Conservation (phyloP, 768 basidiomycete species). For the Mycena belliarum region DNA sequence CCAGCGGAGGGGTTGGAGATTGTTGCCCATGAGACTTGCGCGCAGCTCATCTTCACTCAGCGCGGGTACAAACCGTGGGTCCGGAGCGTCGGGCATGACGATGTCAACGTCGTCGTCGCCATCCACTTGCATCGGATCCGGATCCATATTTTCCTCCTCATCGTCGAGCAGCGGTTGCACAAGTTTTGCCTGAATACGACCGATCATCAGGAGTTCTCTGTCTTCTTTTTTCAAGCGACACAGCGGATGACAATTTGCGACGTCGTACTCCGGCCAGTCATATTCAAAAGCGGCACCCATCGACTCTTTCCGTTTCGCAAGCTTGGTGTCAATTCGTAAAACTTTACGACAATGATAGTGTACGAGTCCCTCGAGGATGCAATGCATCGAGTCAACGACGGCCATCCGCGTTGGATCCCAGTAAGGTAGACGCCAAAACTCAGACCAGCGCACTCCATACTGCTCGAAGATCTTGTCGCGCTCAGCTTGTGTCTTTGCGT, state of each 20-base stretch:
- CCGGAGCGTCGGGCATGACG: background rate
- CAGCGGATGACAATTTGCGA: background rate
- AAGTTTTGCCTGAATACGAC: background rate
- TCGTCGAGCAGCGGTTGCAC: background rate
- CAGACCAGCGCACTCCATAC: slow-evolving; percentile 29
- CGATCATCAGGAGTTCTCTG: background rate
- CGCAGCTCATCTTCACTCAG: too few relatives aligned
- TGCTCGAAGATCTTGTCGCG: slow-evolving; percentile 21
- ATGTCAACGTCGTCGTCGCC: too few relatives aligned
- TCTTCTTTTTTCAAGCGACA: background rate
- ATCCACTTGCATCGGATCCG: too few relatives aligned
- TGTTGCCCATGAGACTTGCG: background rate
- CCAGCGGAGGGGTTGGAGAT: background rate
- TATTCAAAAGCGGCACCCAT: slow-evolving; percentile 8
- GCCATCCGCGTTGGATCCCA: slow-evolving; percentile 35
- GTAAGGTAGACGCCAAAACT: slow-evolving; percentile 34
- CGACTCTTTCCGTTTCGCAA: slow-evolving; percentile 5
- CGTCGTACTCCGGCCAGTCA: slow-evolving; percentile 3
- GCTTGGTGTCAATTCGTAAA: background rate
- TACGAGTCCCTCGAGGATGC: too few relatives aligned
- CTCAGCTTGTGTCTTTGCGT: slow-evolving; percentile 17
- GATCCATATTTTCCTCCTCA: too few relatives aligned
- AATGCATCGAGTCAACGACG: slow-evolving; percentile 41
- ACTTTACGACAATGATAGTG: slow-evolving; percentile 22
- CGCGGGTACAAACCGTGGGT: too few relatives aligned